These are phyloP conservation scores for Salix koriyanagi DNA, from an alignment of 345 rosid genomes.

Conservation along the genomic window DNA sequence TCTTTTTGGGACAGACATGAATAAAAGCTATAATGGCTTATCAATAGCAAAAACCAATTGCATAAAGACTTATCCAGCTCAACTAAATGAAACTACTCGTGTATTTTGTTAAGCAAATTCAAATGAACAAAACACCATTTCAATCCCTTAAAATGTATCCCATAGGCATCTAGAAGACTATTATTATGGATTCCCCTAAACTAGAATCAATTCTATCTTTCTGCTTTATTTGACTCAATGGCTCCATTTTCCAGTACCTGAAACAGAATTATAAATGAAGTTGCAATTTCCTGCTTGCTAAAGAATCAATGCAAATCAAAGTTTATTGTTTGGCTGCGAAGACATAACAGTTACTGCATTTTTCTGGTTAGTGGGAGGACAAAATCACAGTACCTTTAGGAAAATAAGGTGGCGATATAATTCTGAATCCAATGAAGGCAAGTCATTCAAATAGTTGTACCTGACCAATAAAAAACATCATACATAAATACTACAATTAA, in stretches of 20 bases:
- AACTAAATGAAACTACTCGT: not conserved
- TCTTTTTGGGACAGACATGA: not conserved
- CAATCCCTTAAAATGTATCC: not conserved
- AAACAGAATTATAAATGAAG: not conserved
- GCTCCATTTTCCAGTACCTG: not conserved
- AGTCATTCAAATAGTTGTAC: slow-evolving; percentile 88
- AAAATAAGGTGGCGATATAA: slow-evolving; percentile 94
- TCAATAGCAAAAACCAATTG: not conserved
- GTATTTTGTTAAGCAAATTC: not conserved
- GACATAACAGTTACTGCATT: not conserved
- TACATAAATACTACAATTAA: not conserved
- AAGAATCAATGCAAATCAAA: not conserved
- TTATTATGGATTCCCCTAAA: not conserved
- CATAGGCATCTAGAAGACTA: not conserved
- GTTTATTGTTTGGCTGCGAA: not conserved
- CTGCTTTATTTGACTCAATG: not conserved
- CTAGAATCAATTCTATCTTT: not conserved
- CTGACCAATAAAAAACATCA: slow-evolving; percentile 33
- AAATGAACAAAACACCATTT: not conserved
- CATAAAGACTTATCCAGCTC: not conserved
- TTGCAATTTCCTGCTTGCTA: not conserved
- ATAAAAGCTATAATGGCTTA: not conserved
- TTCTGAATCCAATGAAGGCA: slow-evolving; percentile 96
- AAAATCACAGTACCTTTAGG: slow-evolving; percentile 60
- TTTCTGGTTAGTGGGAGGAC: no score